Percentiles rank a stretch among this genome's conserved stretches.
These are phyloP conservation scores for Gnetum montanum DNA, from an alignment of 75 land plant genomes.

Conservation along the genomic window DNA sequence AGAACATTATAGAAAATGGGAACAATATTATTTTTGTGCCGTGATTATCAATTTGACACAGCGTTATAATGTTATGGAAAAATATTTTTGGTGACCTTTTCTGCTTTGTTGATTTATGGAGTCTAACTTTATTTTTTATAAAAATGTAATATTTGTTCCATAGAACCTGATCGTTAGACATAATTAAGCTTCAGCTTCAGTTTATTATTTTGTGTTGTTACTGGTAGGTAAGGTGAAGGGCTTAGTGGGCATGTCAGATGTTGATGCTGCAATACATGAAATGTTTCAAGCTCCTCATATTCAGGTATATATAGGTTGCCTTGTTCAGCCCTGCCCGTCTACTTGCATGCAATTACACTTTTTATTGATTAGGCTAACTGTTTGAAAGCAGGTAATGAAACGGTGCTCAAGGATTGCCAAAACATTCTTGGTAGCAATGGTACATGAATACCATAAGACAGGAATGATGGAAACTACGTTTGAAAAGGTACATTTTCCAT, in stretches of 20 bases:
- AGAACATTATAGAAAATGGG: neutral
- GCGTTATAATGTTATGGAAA: too few species aligned
- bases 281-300: constrained; percentile 99
- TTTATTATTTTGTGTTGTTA: too few species aligned
- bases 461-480: constrained; percentile 84
- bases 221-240: constrained; percentile 22
- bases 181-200: too few species aligned
- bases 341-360: neutral
- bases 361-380: neutral
- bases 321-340: neutral
- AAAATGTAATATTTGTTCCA: too few species aligned
- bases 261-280: constrained; percentile 86
- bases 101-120: too few species aligned
- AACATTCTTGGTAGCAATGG: constrained; percentile 89
- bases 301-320: constrained; percentile 37
- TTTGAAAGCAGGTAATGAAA: constrained; percentile 83
- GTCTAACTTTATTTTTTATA: too few species aligned
- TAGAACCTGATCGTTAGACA: too few species aligned
- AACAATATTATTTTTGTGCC: too few species aligned
- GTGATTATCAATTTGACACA: too few species aligned
- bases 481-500: constrained; percentile 96
- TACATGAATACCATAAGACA: constrained; percentile 69
- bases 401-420: constrained; percentile 66
- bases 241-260: constrained; percentile 67
- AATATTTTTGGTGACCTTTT: too few species aligned